Conservation (phyloP, 2,329 filamentous ascomycete species). For the Hypomyces rosellus region DNA sequence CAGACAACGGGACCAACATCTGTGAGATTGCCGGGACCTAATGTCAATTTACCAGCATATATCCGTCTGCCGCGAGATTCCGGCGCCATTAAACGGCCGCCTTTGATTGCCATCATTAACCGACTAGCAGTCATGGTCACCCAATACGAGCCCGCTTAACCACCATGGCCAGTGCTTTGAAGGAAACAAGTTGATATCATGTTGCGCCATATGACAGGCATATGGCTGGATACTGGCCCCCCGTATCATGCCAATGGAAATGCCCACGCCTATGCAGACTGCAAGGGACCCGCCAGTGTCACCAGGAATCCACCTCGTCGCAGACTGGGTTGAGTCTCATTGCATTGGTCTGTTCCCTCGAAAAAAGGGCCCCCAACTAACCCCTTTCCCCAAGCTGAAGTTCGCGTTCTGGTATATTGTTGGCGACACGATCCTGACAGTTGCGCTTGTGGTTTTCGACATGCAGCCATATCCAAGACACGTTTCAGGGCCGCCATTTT, state of each 20-base stretch:
- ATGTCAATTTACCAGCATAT: conserved; percentile 4
- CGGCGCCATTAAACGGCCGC: neutral
- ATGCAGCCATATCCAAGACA: neutral
- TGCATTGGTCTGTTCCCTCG: neutral
- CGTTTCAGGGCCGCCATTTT: neutral
- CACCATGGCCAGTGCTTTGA: neutral
- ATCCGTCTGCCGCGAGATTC: neutral
- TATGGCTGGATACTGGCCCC: neutral
- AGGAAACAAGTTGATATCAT: neutral
- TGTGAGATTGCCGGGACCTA: conserved; percentile 11
- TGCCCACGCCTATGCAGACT: neutral
- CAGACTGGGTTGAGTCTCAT: neutral
- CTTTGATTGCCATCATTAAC: conserved; percentile 5
- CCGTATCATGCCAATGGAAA: neutral
- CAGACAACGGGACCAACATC: conserved; percentile 9
- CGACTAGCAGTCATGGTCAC: neutral
- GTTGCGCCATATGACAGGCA: neutral
- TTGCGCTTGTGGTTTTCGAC: neutral
- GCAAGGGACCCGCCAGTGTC: conserved; percentile 1
- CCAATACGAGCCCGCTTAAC: neutral
- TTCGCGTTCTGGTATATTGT: neutral
- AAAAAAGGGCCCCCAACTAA: neutral
- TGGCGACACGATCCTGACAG: neutral
- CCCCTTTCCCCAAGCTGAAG: neutral
- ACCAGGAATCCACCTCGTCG: neutral